These are phyloP conservation scores for Fusarium robinianum DNA, from an alignment of 2,329 filamentous ascomycete species.

Conservation along the genomic window DNA sequence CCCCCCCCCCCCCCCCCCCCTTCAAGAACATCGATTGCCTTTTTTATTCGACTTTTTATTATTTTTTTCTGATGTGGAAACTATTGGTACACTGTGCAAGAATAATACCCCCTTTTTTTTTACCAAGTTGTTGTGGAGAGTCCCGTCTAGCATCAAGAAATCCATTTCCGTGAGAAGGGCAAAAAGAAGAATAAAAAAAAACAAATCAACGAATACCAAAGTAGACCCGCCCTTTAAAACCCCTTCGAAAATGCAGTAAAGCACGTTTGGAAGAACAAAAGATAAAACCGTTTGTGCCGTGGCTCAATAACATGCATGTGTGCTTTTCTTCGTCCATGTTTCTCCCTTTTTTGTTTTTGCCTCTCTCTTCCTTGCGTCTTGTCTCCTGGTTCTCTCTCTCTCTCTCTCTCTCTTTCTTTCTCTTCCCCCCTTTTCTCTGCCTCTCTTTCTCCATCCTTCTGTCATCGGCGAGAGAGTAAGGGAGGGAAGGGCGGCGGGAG, in stretches of 20 bases:
- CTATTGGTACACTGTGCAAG: slow-evolving; percentile 35
- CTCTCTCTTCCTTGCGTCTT: slow-evolving; percentile 5
- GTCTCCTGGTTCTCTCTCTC: slow-evolving; percentile 6
- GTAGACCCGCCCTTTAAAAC: slow-evolving; percentile 32
- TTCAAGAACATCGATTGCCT: too few species aligned
- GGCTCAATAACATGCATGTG: slow-evolving; percentile 33
- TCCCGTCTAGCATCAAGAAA: slow-evolving; percentile 29
- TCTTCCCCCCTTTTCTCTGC: slow-evolving; percentile 7
- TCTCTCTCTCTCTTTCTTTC: slow-evolving; percentile 1
- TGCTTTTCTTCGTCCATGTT: slow-evolving; percentile 33
- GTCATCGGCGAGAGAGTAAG: too few species aligned
- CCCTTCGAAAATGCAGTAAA: slow-evolving; percentile 36
- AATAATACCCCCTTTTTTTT: slow-evolving; percentile 17
- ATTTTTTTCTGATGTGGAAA: slow-evolving; percentile 23
- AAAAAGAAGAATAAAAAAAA: slow-evolving; percentile 7
- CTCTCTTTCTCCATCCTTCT: not conserved
- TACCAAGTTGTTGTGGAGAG: slow-evolving; percentile 27
- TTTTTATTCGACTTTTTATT: slow-evolving; percentile 27
- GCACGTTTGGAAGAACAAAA: slow-evolving; percentile 36
- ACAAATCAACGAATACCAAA: slow-evolving; percentile 21
- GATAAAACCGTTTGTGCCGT: slow-evolving; percentile 28
- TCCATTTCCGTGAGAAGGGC: not conserved
- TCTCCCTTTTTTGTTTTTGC: slow-evolving; percentile 20
- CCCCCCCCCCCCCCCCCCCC: too few species aligned
- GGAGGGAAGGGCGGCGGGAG: too few species aligned